These are phyloP conservation scores for Ascochyta rabiei DNA, from an alignment of 2,329 filamentous ascomycete species.

Conservation along the genomic window DNA sequence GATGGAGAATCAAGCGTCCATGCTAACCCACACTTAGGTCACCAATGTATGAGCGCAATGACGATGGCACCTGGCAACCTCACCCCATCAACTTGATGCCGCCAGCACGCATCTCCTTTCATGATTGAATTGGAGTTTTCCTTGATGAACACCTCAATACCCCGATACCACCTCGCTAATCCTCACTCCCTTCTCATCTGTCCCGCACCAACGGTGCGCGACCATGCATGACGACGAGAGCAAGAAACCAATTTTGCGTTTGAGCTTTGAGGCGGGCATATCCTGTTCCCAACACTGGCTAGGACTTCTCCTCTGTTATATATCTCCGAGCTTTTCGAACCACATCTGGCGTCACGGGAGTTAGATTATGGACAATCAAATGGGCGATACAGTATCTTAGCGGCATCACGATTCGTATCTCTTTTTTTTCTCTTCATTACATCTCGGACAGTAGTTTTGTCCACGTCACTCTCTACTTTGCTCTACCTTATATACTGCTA, in stretches of 20 bases:
- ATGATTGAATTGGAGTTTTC: conserved; percentile 15
- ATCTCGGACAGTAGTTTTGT: conserved; percentile 18
- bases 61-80: conserved; percentile 12
- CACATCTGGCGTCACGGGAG: conserved; percentile 19
- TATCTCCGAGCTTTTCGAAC: conserved; percentile 22
- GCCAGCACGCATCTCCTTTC: conserved; percentile 18
- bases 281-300: conserved; percentile 11
- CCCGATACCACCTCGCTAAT: conserved; percentile 26
- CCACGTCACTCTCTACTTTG: conserved; percentile 15
- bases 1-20: not conserved
- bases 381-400: conserved; percentile 17
- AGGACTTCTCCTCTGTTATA: conserved; percentile 30
- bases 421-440: conserved; percentile 7
- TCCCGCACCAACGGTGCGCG: conserved; percentile 26
- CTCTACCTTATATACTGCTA: conserved; percentile 3
- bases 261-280: conserved; percentile 20
- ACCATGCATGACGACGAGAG: conserved; percentile 39
- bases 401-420: conserved; percentile 18
- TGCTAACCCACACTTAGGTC: conserved; percentile 35
- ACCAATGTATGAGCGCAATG: conserved; percentile 43
- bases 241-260: conserved; percentile 30
- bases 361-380: conserved; percentile 25
- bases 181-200: conserved; percentile 24
- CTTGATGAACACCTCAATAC: conserved; percentile 22
- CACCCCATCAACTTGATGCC: conserved; percentile 11